Conservation (phyloP, 331 rosid genomes). For the Ulmus americana region DNA sequence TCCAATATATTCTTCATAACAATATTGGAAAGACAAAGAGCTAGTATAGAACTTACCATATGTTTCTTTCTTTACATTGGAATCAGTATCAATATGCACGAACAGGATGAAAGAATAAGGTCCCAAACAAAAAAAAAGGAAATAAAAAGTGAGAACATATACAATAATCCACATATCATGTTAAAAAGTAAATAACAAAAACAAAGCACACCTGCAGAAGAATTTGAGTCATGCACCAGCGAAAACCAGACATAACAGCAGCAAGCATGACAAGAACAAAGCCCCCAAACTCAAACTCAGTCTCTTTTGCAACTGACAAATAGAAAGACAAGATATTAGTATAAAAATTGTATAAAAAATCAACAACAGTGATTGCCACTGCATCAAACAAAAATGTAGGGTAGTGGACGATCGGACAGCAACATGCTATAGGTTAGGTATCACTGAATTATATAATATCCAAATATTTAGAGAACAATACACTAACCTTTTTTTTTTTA, state of each 20-base stretch:
- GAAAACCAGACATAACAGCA: constrained; percentile 98
- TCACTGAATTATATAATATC: background rate
- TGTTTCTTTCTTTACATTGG: constrained; percentile 70
- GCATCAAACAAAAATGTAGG: constrained; percentile 2
- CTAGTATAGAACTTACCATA: constrained; percentile 56
- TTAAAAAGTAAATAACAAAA: constrained; percentile 17
- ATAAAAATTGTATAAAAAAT: background rate
- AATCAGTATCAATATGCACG: constrained; percentile 26
- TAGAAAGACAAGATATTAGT: constrained; percentile 22
- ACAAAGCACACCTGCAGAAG: constrained; percentile 69
- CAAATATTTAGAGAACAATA: background rate
- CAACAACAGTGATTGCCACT: constrained; percentile 6
- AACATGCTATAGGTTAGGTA: background rate
- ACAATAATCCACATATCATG: background rate
- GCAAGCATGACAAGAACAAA: constrained; percentile 93
- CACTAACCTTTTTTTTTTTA: background rate
- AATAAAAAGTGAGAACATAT: background rate
- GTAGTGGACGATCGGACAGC: background rate
- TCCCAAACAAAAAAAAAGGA: constrained; percentile 19
- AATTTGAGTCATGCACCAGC: constrained; percentile 97
- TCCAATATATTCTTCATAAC: constrained; percentile 5
- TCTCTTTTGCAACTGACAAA: constrained; percentile 70
- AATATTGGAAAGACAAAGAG: constrained; percentile 10
- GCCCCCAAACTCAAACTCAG: constrained; percentile 84
- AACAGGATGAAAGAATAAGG: constrained; percentile 29